A percentile compares a stretch with the other conserved stretches of the same genome.
These are phyloP conservation scores for Dryadomyces sulphureus DNA, from an alignment of 2,329 filamentous ascomycete species.

Conservation along the genomic window DNA sequence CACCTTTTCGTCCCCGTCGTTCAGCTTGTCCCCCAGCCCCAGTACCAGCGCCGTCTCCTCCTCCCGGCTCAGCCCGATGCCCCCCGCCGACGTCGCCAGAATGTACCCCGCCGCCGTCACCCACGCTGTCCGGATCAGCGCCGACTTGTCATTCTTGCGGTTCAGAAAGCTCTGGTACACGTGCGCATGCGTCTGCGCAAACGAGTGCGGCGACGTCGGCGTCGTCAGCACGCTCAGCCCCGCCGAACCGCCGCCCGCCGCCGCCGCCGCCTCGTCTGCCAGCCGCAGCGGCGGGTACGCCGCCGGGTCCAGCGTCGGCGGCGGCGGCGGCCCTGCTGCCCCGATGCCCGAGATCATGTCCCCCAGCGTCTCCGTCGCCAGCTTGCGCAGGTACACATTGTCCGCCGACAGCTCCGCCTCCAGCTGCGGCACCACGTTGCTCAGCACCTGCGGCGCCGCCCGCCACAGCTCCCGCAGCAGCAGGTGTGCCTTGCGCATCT, in stretches of 20 bases:
- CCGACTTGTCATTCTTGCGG: slow-evolving; percentile 73
- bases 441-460: slow-evolving; percentile 72
- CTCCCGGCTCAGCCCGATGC: slow-evolving; percentile 70
- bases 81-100: slow-evolving; percentile 77
- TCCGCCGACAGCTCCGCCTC: slow-evolving; percentile 87
- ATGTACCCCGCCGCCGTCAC: slow-evolving; percentile 73
- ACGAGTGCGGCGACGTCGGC: slow-evolving; percentile 77
- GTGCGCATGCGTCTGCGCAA: slow-evolving; percentile 63
- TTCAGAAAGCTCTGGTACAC: slow-evolving; percentile 77
- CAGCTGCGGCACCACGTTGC: slow-evolving; percentile 86
- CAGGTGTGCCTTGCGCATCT: slow-evolving; percentile 77
- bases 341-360: slow-evolving; percentile 92
- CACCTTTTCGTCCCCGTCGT: slow-evolving; percentile 82
- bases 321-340: slow-evolving; percentile 68
- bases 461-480: slow-evolving; percentile 89
- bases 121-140: slow-evolving; percentile 74
- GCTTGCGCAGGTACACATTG: slow-evolving; percentile 67
- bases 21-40: slow-evolving; percentile 64
- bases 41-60: slow-evolving; percentile 66
- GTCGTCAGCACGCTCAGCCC: slow-evolving; percentile 65
- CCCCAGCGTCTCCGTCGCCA: slow-evolving; percentile 87
- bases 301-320: slow-evolving; percentile 59
- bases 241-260: slow-evolving; percentile 30
- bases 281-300: slow-evolving; percentile 68
- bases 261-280: slow-evolving; percentile 37